phyloP scores from a whole-genome alignment of 306 rosid genomes.

The Adenanthera pavonina region DNA sequence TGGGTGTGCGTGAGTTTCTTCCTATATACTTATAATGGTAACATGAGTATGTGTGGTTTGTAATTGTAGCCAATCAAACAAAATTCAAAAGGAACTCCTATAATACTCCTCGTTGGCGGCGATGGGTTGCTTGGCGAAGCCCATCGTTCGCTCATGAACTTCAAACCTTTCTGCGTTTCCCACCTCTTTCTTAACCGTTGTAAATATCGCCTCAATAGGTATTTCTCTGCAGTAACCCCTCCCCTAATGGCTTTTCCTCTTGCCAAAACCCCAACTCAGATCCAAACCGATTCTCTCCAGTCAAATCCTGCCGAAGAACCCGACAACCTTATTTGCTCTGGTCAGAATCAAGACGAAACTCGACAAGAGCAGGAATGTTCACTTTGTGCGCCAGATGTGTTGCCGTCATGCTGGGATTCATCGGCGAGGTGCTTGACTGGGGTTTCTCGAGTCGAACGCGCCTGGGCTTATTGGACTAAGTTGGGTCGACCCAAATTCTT shows the following conservation, averaged over 20 bases:
- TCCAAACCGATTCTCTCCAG: slow-evolving; percentile 24
- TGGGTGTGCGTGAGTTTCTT: no score
- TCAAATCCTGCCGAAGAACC: slow-evolving; percentile 42
- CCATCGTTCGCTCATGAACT: slow-evolving; percentile 65
- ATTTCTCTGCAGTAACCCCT: background rate
- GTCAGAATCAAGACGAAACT: slow-evolving; percentile 27
- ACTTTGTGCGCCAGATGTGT: slow-evolving; percentile 12
- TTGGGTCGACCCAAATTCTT: slow-evolving; percentile 81
- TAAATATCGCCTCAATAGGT: slow-evolving; percentile 14
- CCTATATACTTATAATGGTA: no score
- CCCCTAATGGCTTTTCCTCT: slow-evolving; percentile 56
- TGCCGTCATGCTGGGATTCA: slow-evolving; percentile 30
- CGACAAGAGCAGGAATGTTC: slow-evolving; percentile 1
- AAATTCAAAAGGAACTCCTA: background rate
- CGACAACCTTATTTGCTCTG: slow-evolving; percentile 52
- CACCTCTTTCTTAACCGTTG: slow-evolving; percentile 1
- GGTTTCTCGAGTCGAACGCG: slow-evolving; percentile 66
- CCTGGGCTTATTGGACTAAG: slow-evolving; percentile 92
- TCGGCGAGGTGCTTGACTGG: slow-evolving; percentile 47
- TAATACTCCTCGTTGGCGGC: slow-evolving; percentile 37
- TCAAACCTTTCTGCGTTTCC: slow-evolving; percentile 42
- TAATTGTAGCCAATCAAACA: no score
- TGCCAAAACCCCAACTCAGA: slow-evolving; percentile 31
- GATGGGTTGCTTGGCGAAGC: slow-evolving; percentile 47
- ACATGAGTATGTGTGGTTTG: no score